Evolutionary conservation across 2,329 filamentous ascomycete genomes (phyloP), one percentile per base, ranked within the genome.

Genomic region (Cladosporium sp.): DNA sequence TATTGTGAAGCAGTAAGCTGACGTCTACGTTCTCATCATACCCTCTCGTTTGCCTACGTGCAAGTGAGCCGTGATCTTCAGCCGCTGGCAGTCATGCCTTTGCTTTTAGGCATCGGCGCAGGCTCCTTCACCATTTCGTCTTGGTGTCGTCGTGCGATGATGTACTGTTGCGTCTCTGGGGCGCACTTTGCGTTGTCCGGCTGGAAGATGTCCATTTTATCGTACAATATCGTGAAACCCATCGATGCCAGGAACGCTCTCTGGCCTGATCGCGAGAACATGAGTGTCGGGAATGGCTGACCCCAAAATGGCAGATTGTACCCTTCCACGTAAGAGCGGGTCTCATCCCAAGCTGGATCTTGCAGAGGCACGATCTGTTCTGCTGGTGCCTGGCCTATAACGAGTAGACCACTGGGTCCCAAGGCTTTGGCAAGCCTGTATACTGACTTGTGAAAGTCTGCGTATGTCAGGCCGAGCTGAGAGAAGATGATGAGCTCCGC

Each of bases 401-500:
- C 64, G 19, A 72, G 51, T 14, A 71, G 51, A 0, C 69, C 68
- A 15, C 64, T 63, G 5, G 67, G 64, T 20, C 65, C 9, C 9
- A 72, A 56, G 7, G 64, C 61, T 20, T 59, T 39, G 5, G 63
- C 69, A 12, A 64, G 65, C 52, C 63, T 67, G 51, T 63, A 64
- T 1, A 55, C 61, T 1, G 65, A 65, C 17, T 59, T 38, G 55
- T 70, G 66, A 38, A 72, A 67, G 8, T 65, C 63, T 1, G 66
- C 57, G 43, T 69, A 70, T 4, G 62, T 61, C 28, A 72, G 61
- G 52, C 62, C 62, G 3, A 71, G 63, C 17, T 69, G 68, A 2
- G 67, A 63, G 51, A 67, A 71, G 38, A 72, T 71, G 58, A 70
- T 66, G 52, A 72, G 69, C 28, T 71, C 59, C 8, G 55, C 70